Evolutionary conservation across 805 yeast genomes (phyloP), one percentile per base, ranked within the genome.

Genomic region (Candida railenensis): DNA sequence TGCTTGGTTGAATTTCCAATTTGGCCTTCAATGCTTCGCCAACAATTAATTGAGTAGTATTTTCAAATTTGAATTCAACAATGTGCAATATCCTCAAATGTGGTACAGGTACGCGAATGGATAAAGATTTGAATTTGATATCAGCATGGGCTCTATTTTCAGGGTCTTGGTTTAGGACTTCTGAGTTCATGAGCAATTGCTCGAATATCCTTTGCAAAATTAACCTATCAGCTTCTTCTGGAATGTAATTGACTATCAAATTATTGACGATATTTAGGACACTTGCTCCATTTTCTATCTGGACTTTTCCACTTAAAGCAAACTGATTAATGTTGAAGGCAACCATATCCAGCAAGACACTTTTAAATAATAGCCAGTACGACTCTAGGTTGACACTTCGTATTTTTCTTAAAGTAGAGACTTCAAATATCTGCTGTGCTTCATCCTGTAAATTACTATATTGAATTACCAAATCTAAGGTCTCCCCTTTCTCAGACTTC

Each of bases 31-130:
- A 77, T 1, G 86, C 82, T 42, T 80, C 82, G 2, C 94, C 94
- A 1, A 87, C 82, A 8, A 75, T 59, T 50, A 74, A 81, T 42
- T 76, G 81, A 8, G 67, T 51, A 28, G 68, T 63, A 36, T 63
- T 61, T 3, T 66, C 66, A 49, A 66, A 76, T 1, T 63, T 50
- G 48, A 73, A 71, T 46, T 80, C 82, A 5, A 82, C 76, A 7
- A 77, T 72, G 53, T 85, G 90, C 18, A 87, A 73, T 16, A 80
- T 73, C 50, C 82, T 78, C 7, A 82, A 74, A 3, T 70, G 62
- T 0, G 94, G 92, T 18, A 85, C 67, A 0, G 84, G 76, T 4
- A 87, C 92, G 2, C 76, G 69, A 42, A 87, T 81, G 25, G 54
- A 50, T 34, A 83, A 61, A 34, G 61, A 60, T 45, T 51, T 41